Conservation (phyloP, 345 rosid species). For the Bruguiera parviflora region DNA sequence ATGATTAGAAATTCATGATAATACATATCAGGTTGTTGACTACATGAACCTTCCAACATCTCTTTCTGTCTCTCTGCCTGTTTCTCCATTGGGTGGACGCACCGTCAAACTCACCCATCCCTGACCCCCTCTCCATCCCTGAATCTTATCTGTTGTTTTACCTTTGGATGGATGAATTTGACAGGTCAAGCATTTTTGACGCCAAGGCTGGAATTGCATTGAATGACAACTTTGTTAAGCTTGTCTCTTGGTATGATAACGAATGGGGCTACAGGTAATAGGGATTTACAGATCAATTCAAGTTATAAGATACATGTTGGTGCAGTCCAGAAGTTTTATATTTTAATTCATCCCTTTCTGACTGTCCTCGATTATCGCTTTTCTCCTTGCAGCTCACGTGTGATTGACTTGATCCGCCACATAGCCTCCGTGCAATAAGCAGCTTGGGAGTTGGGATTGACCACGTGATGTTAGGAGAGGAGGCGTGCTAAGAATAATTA, state of each 20-base stretch:
- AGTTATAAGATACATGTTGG: neutral
- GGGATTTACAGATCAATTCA: neutral
- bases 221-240: constrained; percentile 20
- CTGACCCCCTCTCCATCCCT: too few species aligned
- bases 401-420: constrained; percentile 51
- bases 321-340: too few species aligned
- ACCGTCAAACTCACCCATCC: too few species aligned
- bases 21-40: too few species aligned
- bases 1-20: neutral
- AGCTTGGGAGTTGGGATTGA: neutral
- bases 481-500: constrained; percentile 7
- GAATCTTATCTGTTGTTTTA: too few species aligned
- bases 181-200: constrained; percentile 18
- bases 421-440: constrained; percentile 25
- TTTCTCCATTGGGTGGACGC: neutral
- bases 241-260: constrained; percentile 25
- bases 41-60: too few species aligned
- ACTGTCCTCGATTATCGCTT: neutral
- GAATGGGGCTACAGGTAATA: constrained; percentile 31
- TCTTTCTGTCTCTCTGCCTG: too few species aligned
- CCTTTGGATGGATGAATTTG: too few species aligned
- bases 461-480: neutral
- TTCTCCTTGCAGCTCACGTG: constrained; percentile 39
- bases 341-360: too few species aligned
- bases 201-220: constrained; percentile 29